A percentile compares a stretch with the other conserved stretches of the same genome.
Evolutionary conservation across 2,329 filamentous ascomycete species (phyloP).

Genomic region (Colletotrichum acutatum): DNA sequence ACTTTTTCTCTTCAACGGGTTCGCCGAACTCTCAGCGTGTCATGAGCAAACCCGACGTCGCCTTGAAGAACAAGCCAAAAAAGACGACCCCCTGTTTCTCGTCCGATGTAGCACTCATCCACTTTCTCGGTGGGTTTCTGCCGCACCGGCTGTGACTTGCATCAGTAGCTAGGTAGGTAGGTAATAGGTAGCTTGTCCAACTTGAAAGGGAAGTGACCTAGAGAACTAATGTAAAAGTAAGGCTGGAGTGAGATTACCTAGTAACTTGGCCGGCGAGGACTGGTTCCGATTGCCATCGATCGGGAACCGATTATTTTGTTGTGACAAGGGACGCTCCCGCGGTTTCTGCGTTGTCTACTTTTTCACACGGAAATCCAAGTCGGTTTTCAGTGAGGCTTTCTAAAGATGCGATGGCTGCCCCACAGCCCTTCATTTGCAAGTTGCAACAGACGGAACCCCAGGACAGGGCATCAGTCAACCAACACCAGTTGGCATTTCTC

Average conservation of each 20-base stretch:
- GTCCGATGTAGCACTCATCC: constrained; percentile 19
- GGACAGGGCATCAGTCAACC: not conserved
- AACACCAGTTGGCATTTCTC: too few species aligned
- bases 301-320: not conserved
- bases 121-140: constrained; percentile 6
- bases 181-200: not conserved
- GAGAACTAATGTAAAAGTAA: not conserved
- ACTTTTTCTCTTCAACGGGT: not conserved
- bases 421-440: not conserved
- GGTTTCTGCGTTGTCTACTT: not conserved
- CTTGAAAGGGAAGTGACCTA: not conserved
- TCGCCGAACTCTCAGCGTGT: constrained; percentile 7
- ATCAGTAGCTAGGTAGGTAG: not conserved
- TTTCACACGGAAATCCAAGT: not conserved
- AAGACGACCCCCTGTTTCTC: constrained; percentile 11
- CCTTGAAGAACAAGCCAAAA: not conserved
- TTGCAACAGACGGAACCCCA: not conserved
- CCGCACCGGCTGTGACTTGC: constrained; percentile 17
- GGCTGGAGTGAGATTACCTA: constrained; percentile 6
- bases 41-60: not conserved
- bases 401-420: not conserved
- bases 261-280: not conserved
- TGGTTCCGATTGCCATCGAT: not conserved
- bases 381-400: not conserved
- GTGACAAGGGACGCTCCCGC: not conserved